A percentile compares a stretch with the other conserved stretches of the same genome.
phyloP scores from a whole-genome alignment of 305 asterid species.

The Nicotiana rustica region DNA sequence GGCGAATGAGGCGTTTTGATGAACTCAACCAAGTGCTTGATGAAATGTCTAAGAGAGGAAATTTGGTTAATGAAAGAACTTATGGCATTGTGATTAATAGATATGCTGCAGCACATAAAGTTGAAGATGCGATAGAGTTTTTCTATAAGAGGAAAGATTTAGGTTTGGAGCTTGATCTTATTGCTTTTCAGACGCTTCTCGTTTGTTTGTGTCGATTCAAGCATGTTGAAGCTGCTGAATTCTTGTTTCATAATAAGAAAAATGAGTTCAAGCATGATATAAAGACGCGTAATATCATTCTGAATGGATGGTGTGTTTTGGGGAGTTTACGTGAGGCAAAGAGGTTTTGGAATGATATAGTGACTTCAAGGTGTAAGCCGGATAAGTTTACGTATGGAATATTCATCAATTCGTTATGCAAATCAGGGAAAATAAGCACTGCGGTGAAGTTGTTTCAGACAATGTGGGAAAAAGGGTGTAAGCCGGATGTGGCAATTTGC shows the following conservation, averaged over 20 bases:
- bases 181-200: constrained; percentile 72
- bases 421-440: constrained; percentile 67
- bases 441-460: constrained; percentile 62
- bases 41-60: constrained; percentile 66
- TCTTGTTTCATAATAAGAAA: constrained; percentile 55
- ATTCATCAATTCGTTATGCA: constrained; percentile 67
- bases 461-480: constrained; percentile 74
- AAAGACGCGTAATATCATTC: constrained; percentile 77
- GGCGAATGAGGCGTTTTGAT: constrained; percentile 59
- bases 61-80: constrained; percentile 53
- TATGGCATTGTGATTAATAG: constrained; percentile 56
- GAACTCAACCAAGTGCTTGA: constrained; percentile 69
- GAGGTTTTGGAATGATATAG: constrained; percentile 81
- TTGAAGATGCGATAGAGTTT: constrained; percentile 68
- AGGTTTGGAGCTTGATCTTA: constrained; percentile 58
- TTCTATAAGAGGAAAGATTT: constrained; percentile 55
- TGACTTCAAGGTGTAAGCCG: constrained; percentile 58
- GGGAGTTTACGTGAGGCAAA: constrained; percentile 77
- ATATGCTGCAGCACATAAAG: constrained; percentile 64
- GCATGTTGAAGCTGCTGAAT: constrained; percentile 83
- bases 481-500: constrained; percentile 71
- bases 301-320: constrained; percentile 83
- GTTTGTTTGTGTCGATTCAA: constrained; percentile 73
- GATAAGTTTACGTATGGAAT: constrained; percentile 69
- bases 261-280: constrained; percentile 57